Base-by-base conservation (phyloP, 805 yeast genomes). In the Cyberlindnera maritima region DNA sequence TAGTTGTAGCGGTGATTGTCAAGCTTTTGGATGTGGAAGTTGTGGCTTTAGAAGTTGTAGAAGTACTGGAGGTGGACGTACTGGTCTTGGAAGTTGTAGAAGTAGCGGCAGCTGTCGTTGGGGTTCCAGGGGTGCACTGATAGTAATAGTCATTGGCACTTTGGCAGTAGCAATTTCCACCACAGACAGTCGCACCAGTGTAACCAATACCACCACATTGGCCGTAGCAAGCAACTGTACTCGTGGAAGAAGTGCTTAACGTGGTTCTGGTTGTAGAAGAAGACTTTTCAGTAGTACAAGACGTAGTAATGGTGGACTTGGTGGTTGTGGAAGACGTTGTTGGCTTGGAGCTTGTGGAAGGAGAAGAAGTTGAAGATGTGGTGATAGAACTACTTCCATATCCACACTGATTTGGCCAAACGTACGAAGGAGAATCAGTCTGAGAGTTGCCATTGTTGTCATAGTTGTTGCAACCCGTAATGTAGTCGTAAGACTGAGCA, bases 371-470 rank as follows among this genome's bases (percentile, higher is more conserved):
- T 3, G 44, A 12, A 10, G 48, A n/a, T 3, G 40, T 14, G 14
- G 44, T 19, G 2, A 32, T 41, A 12, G 44, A n/a, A 15, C 44
- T 34, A 19, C 45, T 36, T 59, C 48, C n/a, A 13, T 21, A 36
- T 44, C 47, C 60, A 52, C 52, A 67, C 26, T 42, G 39, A 28
- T 28, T 44, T 36, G 60, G 50, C 63, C 63, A 59, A 25, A 47
- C 42, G 36, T 53, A 59, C 6, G 36, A 18, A 11, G 60, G 50
- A 2, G 55, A 46, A 31, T 57, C 59, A 9, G 57, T 51, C 36
- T 56, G 54, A 3, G 56, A 47, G 20, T 37, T 42, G 36, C 56
- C 56, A 15, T 55, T 37, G 45, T 55, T 56, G 36, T 58, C 59
- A 43, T 44, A 39, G 41, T 52, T 48, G 33, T 50, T 33, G 36